Evolutionary conservation across 257 asterid species (phyloP).

Genomic region (Fraxinus pennsylvanica): DNA sequence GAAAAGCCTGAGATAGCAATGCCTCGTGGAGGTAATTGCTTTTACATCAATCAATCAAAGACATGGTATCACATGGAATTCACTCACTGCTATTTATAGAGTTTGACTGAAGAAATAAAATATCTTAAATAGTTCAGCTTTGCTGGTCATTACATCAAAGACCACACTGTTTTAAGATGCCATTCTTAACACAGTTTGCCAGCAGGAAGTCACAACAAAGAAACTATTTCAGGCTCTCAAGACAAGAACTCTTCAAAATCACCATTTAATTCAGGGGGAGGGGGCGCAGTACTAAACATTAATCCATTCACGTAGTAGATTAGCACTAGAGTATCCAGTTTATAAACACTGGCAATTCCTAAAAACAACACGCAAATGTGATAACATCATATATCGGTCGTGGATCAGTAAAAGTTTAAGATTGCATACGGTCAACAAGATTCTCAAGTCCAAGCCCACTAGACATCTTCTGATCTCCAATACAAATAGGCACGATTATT

Average conservation of each 20-base stretch:
- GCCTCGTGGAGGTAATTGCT: background rate
- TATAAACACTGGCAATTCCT: background rate
- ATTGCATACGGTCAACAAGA: slow-evolving; percentile 78
- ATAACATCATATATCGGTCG: background rate
- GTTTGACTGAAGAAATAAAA: background rate
- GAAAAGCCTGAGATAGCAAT: background rate
- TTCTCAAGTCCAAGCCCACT: slow-evolving; percentile 74
- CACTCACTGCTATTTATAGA: background rate
- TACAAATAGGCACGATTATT: slow-evolving; percentile 5
- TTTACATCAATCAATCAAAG: background rate
- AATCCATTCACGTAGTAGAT: background rate
- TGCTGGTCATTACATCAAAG: background rate
- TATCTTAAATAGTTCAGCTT: background rate
- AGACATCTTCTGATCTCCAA: slow-evolving; percentile 45
- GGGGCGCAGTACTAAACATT: background rate
- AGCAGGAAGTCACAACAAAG: background rate
- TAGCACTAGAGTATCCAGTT: background rate
- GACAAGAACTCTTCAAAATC: background rate
- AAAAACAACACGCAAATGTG: background rate
- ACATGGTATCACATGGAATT: background rate
- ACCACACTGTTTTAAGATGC: background rate
- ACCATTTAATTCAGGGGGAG: background rate
- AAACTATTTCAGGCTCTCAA: background rate
- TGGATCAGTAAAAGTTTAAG: slow-evolving; percentile 20
- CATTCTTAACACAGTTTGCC: background rate